Evolutionary conservation across 441 rosid genomes (phyloP).

Genomic region (Populus hybrid): DNA sequence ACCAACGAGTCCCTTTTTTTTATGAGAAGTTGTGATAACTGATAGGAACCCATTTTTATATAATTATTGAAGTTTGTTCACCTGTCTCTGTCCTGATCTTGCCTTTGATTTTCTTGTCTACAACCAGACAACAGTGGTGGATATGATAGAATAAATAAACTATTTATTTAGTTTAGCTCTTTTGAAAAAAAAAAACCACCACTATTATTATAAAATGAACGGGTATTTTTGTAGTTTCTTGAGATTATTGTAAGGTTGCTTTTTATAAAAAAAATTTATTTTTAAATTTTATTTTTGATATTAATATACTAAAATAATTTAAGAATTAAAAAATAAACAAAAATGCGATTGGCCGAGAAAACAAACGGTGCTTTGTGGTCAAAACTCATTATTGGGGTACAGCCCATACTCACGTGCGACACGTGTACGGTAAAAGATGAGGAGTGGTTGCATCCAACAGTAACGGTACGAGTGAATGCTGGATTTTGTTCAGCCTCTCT

Average conservation of each 20-base stretch:
- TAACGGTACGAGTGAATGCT: not conserved
- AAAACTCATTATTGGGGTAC: conserved; percentile 31
- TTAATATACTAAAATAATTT: not conserved
- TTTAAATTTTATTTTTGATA: not conserved
- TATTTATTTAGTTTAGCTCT: not conserved
- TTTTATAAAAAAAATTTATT: not conserved
- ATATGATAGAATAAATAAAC: conserved; percentile 1
- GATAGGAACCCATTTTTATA: not conserved
- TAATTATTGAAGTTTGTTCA: not conserved
- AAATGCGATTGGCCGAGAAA: no score
- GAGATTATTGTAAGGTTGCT: not conserved
- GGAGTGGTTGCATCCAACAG: not conserved
- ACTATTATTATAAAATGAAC: not conserved
- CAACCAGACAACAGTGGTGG: conserved; percentile 30
- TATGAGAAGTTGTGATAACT: not conserved
- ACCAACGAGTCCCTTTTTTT: not conserved
- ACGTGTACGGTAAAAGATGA: conserved; percentile 22
- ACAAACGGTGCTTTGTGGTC: conserved; percentile 9
- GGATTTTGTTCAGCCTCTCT: not conserved
- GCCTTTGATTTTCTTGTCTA: conserved; percentile 31
- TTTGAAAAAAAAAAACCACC: no score
- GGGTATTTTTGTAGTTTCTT: not conserved
- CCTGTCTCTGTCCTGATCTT: conserved; percentile 1
- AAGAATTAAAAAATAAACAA: not conserved
- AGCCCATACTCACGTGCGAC: conserved; percentile 35